A percentile compares a stretch with the other conserved stretches of the same genome.
Evolutionary conservation across 805 yeast species (phyloP).

Genomic region (Clavispora carvajalis): DNA sequence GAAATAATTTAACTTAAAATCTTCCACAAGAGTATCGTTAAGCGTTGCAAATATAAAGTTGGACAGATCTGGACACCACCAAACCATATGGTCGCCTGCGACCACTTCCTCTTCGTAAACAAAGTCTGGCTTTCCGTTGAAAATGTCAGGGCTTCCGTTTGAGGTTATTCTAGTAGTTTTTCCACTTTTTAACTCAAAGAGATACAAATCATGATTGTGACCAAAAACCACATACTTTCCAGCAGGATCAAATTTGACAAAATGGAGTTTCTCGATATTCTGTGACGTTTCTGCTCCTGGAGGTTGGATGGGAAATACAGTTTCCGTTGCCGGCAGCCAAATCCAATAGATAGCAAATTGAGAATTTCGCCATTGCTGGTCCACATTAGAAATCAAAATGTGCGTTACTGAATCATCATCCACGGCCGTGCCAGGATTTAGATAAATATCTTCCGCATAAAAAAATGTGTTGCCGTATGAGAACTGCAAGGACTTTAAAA

Average conservation of each 20-base stretch:
- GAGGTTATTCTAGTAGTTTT: conserved; percentile 33
- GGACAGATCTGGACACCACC: conserved; percentile 70
- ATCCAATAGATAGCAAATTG: conserved; percentile 35
- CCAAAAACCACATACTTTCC: conserved; percentile 55
- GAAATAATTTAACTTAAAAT: conserved; percentile 48
- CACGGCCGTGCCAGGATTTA: conserved; percentile 39
- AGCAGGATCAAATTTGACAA: conserved; percentile 57
- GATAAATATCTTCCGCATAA: conserved; percentile 24
- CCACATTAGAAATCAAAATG: conserved; percentile 48
- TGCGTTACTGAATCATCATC: conserved; percentile 41
- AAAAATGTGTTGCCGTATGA: conserved; percentile 36
- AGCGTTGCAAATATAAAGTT: conserved; percentile 49
- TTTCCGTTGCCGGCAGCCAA: conserved; percentile 20
- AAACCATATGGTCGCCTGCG: conserved; percentile 51
- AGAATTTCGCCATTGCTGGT: conserved; percentile 41
- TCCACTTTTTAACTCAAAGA: conserved; percentile 32
- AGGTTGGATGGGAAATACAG: conserved; percentile 32
- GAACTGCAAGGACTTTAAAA: conserved; percentile 33
- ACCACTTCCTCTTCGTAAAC: conserved; percentile 79
- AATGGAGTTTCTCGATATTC: conserved; percentile 22
- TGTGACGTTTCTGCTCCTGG: conserved; percentile 11
- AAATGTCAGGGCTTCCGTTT: conserved; percentile 49
- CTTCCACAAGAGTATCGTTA: conserved; percentile 56
- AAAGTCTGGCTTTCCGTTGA: conserved; percentile 78
- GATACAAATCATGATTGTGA: conserved; percentile 48